Conservation (phyloP, 2,329 filamentous ascomycete species). For the Pestalotiopsis fici region DNA sequence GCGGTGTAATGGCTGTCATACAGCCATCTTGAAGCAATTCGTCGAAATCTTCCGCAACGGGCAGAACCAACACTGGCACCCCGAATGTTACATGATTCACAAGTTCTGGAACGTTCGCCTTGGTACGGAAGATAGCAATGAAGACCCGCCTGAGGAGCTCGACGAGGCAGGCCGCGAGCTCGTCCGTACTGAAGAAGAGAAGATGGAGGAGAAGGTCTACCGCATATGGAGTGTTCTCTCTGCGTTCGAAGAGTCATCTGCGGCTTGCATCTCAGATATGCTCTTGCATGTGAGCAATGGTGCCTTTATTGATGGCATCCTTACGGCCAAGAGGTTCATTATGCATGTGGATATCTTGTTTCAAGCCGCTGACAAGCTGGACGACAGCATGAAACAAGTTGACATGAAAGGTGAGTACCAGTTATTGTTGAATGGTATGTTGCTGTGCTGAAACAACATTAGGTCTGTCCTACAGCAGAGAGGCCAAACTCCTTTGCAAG, state of each 20-base stretch:
- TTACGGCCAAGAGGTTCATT: conserved; percentile 95
- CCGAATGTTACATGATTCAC: conserved; percentile 99
- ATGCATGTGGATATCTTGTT: conserved; percentile 94
- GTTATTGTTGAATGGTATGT: not conserved
- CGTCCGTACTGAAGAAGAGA: conserved; percentile 84
- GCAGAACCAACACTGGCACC: conserved; percentile 98
- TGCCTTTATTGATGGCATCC: conserved; percentile 90
- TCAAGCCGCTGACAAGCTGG: conserved; percentile 81
- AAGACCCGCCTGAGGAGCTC: conserved; percentile 43
- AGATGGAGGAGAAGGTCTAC: conserved; percentile 97
- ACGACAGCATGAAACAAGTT: conserved; percentile 67
- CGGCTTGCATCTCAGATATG: conserved; percentile 99
- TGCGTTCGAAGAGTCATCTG: conserved; percentile 95
- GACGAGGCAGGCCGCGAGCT: conserved; percentile 67
- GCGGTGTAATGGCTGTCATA: conserved; percentile 94
- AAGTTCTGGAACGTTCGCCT: conserved; percentile 99
- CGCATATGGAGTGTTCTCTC: conserved; percentile 98
- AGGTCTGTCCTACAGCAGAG: conserved; percentile 88
- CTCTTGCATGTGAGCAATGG: conserved; percentile 97
- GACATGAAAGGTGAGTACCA: conserved; percentile 71
- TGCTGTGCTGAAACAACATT: conserved; percentile 18
- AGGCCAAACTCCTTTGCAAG: conserved; percentile 99
- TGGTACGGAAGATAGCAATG: conserved; percentile 57
- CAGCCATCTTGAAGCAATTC: conserved; percentile 96
- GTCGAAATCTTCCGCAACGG: conserved; percentile 98